A percentile compares a stretch with the other conserved stretches of the same genome.
phyloP scores from a whole-genome alignment of 495 filamentous ascomycete species.

The Aspergillus sparsus region DNA sequence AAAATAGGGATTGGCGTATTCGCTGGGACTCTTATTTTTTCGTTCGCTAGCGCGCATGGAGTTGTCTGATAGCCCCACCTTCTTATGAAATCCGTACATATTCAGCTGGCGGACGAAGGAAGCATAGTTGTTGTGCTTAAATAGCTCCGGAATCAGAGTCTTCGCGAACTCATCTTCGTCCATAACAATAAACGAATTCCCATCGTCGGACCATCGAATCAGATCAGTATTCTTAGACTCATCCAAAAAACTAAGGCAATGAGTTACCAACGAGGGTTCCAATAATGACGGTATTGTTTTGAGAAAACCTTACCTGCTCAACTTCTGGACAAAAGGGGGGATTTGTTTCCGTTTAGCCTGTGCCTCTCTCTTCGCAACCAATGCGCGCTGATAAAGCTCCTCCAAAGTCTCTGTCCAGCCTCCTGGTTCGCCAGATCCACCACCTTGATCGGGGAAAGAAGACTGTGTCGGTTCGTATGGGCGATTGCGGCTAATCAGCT shows the following conservation, averaged over 20 bases:
- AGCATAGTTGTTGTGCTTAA: conserved; percentile 99
- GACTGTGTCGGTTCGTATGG: conserved; percentile 49
- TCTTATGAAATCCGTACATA: conserved; percentile 99
- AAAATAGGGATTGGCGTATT: conserved; percentile 97
- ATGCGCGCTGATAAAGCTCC: conserved; percentile 72
- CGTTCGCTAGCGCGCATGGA: conserved; percentile 96
- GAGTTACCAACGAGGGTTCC: conserved; percentile 20
- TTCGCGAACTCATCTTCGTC: conserved; percentile 99
- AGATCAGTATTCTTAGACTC: conserved; percentile 88
- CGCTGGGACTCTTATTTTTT: conserved; percentile 95
- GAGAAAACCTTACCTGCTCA: conserved; percentile 77
- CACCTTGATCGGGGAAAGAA: conserved; percentile 49
- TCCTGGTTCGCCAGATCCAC: conserved; percentile 47
- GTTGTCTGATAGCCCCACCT: conserved; percentile 93
- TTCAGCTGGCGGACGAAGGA: conserved; percentile 98
- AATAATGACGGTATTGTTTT: not conserved
- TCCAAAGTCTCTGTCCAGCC: conserved; percentile 68
- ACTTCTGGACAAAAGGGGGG: conserved; percentile 96
- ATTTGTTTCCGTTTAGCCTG: conserved; percentile 89
- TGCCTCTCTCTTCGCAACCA: conserved; percentile 77
- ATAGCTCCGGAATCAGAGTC: conserved; percentile 91
- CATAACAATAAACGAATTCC: conserved; percentile 92
- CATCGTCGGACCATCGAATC: conserved; percentile 96
- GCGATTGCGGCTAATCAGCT: conserved; percentile 55
- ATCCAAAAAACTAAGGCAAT: conserved; percentile 76